Evolutionary conservation across 1,284 basidiomycete species (phyloP).

Genomic region (Dichomitus squalens): DNA sequence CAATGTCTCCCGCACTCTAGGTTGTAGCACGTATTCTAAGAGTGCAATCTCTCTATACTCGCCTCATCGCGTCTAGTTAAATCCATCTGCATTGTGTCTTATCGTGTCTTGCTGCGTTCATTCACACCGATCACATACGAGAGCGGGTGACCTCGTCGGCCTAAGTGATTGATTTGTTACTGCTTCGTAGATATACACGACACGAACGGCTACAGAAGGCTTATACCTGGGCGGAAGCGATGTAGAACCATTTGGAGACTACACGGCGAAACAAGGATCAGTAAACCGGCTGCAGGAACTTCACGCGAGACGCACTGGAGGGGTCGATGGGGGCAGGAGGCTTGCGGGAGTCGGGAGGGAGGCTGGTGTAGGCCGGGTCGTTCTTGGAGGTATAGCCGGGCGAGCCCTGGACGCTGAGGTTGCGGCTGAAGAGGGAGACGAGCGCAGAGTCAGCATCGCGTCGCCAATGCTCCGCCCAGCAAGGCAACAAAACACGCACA

Average conservation of each 20-base stretch:
- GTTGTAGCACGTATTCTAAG: slow-evolving; percentile 16
- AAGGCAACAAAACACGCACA: slow-evolving; percentile 53
- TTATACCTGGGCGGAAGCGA: slow-evolving; percentile 80
- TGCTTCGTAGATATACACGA: slow-evolving; percentile 23
- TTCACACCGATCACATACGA: slow-evolving; percentile 9
- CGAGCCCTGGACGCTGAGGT: slow-evolving; percentile 74
- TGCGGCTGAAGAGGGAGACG: slow-evolving; percentile 50
- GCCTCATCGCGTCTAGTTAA: neutral
- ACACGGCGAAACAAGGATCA: slow-evolving; percentile 21
- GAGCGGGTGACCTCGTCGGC: slow-evolving; percentile 13
- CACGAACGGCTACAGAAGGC: slow-evolving; percentile 19
- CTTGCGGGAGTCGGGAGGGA: slow-evolving; percentile 83
- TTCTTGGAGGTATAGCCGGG: slow-evolving; percentile 67
- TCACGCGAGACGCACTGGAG: slow-evolving; percentile 60
- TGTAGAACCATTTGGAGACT: slow-evolving; percentile 92
- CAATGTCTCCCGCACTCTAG: neutral
- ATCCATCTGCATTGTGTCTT: neutral
- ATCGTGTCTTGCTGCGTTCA: neutral
- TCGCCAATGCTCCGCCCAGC: no score
- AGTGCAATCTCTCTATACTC: slow-evolving; percentile 1
- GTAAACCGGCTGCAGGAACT: neutral
- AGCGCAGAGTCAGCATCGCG: neutral
- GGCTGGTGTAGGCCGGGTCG: slow-evolving; percentile 64
- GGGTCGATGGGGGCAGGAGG: slow-evolving; percentile 87
- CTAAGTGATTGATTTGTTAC: slow-evolving; percentile 22